A percentile compares a stretch with the other conserved stretches of the same genome.
phyloP scores from a whole-genome alignment of 441 rosid genomes.

The Raphanus hybrid region DNA sequence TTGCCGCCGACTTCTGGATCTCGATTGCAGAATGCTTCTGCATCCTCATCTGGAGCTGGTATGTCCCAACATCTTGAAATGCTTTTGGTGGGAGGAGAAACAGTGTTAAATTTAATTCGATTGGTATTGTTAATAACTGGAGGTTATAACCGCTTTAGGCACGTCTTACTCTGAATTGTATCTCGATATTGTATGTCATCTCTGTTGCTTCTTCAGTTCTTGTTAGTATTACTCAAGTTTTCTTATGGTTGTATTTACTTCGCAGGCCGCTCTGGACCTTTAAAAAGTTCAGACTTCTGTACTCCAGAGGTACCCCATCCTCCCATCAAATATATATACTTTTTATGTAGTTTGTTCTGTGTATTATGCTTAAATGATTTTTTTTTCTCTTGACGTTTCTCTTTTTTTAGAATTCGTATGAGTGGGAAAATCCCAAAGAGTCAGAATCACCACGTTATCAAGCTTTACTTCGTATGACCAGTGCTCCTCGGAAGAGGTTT shows the following conservation, averaged over 20 bases:
- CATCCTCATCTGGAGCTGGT: constrained; percentile 79
- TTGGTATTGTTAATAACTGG: constrained; percentile 15
- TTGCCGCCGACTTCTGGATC: constrained; percentile 54
- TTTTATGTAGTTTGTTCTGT: constrained; percentile 12
- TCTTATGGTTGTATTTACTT: constrained; percentile 38
- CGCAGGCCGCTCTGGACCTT: constrained; percentile 67
- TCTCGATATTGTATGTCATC: constrained; percentile 14
- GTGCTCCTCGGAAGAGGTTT: constrained; percentile 91
- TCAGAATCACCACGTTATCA: constrained; percentile 99
- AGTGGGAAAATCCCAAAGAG: constrained; percentile 85
- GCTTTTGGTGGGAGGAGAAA: not conserved
- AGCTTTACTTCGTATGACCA: constrained; percentile 94
- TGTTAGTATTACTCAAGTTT: constrained; percentile 11
- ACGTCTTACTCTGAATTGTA: not conserved
- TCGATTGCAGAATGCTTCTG: constrained; percentile 56
- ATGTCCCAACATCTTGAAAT: constrained; percentile 33
- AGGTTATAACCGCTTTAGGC: not conserved
- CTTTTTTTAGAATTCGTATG: constrained; percentile 53
- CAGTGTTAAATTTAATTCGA: not conserved
- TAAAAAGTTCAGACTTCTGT: constrained; percentile 77
- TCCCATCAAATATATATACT: constrained; percentile 28
- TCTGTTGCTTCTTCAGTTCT: constrained; percentile 5
- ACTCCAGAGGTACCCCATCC: constrained; percentile 84
- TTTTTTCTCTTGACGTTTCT: constrained; percentile 37
- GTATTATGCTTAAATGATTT: constrained; percentile 28